phyloP scores from a whole-genome alignment of 495 filamentous ascomycete genomes.

The Penicillium waksmanii region DNA sequence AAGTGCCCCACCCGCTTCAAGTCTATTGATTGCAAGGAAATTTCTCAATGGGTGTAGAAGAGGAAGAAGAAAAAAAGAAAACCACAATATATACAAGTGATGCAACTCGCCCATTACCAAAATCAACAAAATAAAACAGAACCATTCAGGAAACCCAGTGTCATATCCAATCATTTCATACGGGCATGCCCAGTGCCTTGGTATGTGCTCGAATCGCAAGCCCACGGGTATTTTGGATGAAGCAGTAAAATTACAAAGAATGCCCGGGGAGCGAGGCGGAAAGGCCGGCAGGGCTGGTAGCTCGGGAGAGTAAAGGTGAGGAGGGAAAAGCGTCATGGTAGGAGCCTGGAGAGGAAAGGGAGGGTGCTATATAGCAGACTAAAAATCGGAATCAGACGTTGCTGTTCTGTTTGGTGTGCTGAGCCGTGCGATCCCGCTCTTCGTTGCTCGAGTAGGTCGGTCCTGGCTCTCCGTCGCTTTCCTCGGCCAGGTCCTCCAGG shows the following conservation, averaged over 20 bases:
- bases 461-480: conserved; percentile 62
- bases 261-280: conserved; percentile 14
- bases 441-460: conserved; percentile 41
- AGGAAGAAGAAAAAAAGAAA: neutral
- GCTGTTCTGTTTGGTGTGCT: conserved; percentile 46
- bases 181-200: conserved; percentile 38
- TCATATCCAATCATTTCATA: conserved; percentile 47
- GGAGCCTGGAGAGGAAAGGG: conserved; percentile 25
- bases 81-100: conserved; percentile 32
- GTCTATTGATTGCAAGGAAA: neutral
- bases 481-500: conserved; percentile 70
- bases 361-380: conserved; percentile 14
- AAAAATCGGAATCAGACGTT: conserved; percentile 27
- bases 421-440: conserved; percentile 31
- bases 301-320: conserved; percentile 16
- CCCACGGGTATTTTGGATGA: conserved; percentile 35
- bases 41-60: conserved; percentile 1
- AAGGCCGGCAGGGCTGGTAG: conserved; percentile 16
- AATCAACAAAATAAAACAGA: conserved; percentile 22
- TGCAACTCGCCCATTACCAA: conserved; percentile 24
- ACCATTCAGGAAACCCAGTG: conserved; percentile 30
- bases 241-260: conserved; percentile 43
- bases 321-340: conserved; percentile 28
- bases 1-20: conserved; percentile 18
- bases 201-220: conserved; percentile 26